Percentiles rank a stretch among this genome's conserved stretches.
Conservation (phyloP, 306 rosid genomes). For the Glycine latifolia region DNA sequence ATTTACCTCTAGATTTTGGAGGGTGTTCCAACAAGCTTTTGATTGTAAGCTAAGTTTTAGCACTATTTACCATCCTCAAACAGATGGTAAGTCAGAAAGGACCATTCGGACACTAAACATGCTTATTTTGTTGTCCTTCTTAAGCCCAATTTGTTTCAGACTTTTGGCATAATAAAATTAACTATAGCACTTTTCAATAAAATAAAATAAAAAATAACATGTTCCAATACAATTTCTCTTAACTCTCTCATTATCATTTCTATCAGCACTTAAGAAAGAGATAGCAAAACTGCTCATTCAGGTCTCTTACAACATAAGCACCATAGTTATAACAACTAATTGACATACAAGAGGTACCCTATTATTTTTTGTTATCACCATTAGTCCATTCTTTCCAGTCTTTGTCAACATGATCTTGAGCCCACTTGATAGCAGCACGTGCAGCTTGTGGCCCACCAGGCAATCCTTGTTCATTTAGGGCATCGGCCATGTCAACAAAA, state of each 20-base stretch:
- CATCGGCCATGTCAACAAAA: conserved; percentile 86
- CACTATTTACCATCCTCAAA: too few relatives aligned
- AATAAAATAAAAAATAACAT: background rate
- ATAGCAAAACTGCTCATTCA: conserved; percentile 49
- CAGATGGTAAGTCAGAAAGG: too few relatives aligned
- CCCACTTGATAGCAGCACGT: conserved; percentile 85
- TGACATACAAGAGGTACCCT: conserved; percentile 18
- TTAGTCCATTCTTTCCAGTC: conserved; percentile 91
- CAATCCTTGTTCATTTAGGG: conserved; percentile 66
- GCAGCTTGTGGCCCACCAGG: conserved; percentile 96
- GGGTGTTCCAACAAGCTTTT: too few relatives aligned
- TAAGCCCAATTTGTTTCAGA: background rate
- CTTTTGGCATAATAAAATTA: background rate
- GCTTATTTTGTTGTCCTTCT: background rate
- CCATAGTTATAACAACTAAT: background rate
- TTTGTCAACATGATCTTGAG: conserved; percentile 81
- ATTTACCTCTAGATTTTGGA: too few relatives aligned
- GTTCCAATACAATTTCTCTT: background rate
- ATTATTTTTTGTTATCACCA: conserved; percentile 49
- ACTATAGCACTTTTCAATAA: background rate
- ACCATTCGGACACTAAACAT: too few relatives aligned
- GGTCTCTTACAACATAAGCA: conserved; percentile 41
- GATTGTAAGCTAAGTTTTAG: too few relatives aligned
- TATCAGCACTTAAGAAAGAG: background rate
- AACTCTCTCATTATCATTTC: background rate